These are phyloP conservation scores for Angomonas deanei DNA, from an alignment of 208 protist genomes.

Conservation along the genomic window DNA sequence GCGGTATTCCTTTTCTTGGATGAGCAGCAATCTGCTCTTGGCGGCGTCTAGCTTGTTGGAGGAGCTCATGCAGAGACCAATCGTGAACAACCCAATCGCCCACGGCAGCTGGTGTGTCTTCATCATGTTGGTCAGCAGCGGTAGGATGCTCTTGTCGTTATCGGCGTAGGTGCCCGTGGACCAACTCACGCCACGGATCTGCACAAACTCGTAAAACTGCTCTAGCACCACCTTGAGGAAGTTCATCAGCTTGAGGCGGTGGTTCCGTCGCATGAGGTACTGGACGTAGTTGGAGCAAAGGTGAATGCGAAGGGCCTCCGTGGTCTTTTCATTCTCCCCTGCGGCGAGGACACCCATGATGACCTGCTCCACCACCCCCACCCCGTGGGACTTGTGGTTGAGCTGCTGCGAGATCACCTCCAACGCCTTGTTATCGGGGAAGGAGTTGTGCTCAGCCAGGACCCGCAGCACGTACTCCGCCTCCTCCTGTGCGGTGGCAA, in stretches of 20 bases:
- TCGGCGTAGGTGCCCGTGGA: conserved; percentile 9
- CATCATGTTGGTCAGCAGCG: conserved; percentile 56
- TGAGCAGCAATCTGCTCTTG: conserved; percentile 34
- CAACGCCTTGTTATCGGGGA: conserved; percentile 50
- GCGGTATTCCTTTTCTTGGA: conserved; percentile 19
- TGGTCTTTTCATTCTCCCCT: conserved; percentile 26
- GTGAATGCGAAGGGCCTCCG: conserved; percentile 37
- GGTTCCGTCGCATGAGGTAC: conserved; percentile 43
- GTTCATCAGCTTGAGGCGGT: conserved; percentile 27
- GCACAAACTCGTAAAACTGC: conserved; percentile 48
- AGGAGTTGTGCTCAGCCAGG: conserved; percentile 40
- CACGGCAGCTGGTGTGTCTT: conserved; percentile 70
- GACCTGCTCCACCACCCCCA: conserved; percentile 19
- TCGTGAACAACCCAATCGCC: conserved; percentile 57
- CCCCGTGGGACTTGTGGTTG: conserved; percentile 12
- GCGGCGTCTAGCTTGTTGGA: conserved; percentile 25
- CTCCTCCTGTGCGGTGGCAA: conserved; percentile 46
- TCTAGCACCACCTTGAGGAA: conserved; percentile 38
- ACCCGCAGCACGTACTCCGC: conserved; percentile 57
- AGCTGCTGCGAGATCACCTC: conserved; percentile 20
- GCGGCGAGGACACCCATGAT: conserved; percentile 30
- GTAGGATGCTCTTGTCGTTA: conserved; percentile 24
- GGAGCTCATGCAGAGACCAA: conserved; percentile 33
- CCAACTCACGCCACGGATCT: conserved; percentile 27
- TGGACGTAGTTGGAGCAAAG: conserved; percentile 31